phyloP scores from a whole-genome alignment of 1,284 basidiomycete species.

The Ceratobasidium sp. region DNA sequence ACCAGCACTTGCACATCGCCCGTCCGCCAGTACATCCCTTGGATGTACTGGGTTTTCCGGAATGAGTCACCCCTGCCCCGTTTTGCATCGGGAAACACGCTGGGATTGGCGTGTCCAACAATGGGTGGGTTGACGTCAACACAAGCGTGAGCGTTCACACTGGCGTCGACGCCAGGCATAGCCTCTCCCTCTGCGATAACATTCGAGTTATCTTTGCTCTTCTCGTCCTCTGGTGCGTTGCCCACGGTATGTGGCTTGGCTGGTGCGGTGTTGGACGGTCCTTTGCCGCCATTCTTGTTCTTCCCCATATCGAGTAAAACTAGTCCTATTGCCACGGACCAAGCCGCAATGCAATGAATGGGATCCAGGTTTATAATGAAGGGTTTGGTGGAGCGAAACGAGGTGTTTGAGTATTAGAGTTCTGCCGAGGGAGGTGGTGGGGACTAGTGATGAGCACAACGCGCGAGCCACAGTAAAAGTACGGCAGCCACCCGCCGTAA shows the following conservation, averaged over 20 bases:
- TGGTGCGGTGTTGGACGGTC: neutral
- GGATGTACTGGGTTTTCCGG: neutral
- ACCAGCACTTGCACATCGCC: conserved; percentile 35
- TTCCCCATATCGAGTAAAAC: conserved; percentile 30
- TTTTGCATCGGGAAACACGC: neutral
- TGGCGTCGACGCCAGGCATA: neutral
- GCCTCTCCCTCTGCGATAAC: neutral
- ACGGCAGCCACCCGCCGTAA: conserved; percentile 30
- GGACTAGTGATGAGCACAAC: neutral
- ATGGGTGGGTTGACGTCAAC: neutral
- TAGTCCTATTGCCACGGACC: neutral
- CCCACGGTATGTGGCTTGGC: neutral
- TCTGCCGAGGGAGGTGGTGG: neutral
- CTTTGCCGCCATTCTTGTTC: conserved; percentile 11
- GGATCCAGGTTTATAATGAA: conserved; percentile 13
- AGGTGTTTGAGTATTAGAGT: neutral
- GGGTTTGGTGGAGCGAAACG: neutral
- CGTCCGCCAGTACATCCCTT: conserved; percentile 11
- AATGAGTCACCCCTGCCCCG: neutral
- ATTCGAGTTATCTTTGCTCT: neutral
- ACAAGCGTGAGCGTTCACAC: neutral
- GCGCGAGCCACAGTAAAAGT: conserved; percentile 39
- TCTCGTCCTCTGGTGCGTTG: neutral
- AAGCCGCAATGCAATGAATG: neutral
- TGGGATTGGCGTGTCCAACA: neutral